A percentile compares a stretch with the other conserved stretches of the same genome.
These are phyloP conservation scores for Mesembryanthemum crystallinum DNA, from an alignment of 148 eudicot species.

Conservation along the genomic window DNA sequence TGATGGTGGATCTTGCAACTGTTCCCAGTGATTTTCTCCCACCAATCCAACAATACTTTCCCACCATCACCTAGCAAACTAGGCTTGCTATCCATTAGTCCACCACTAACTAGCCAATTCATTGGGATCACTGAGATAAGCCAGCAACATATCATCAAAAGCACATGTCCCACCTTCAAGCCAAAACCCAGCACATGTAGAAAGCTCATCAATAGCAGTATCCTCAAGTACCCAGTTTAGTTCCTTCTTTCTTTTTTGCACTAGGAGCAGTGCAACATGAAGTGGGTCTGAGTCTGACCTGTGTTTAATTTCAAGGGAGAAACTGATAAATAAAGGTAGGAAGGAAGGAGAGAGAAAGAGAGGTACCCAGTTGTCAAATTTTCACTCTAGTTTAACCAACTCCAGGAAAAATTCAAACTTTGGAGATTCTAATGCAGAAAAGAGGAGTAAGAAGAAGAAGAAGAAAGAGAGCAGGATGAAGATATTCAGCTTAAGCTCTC, in stretches of 20 bases:
- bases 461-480: neutral
- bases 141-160: constrained; percentile 72
- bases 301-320: too few relatives aligned
- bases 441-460: neutral
- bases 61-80: constrained; percentile 43
- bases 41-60: constrained; percentile 40
- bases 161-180: constrained; percentile 60
- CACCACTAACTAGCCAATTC: constrained; percentile 64
- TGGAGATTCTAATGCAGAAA: constrained; percentile 11
- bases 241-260: neutral
- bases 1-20: constrained; percentile 51
- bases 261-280: neutral
- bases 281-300: constrained; percentile 17
- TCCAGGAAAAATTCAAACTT: constrained; percentile 20
- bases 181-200: constrained; percentile 68
- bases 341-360: neutral
- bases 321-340: neutral
- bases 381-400: constrained; percentile 26
- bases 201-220: constrained; percentile 63
- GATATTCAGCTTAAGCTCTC: neutral
- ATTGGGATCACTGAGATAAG: constrained; percentile 58
- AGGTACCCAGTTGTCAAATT: constrained; percentile 30
- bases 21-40: constrained; percentile 47
- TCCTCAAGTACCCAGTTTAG: constrained; percentile 4
- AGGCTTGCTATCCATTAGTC: constrained; percentile 53